Conservation (phyloP, 768 basidiomycete species). For the Mycena sanguinolenta region DNA sequence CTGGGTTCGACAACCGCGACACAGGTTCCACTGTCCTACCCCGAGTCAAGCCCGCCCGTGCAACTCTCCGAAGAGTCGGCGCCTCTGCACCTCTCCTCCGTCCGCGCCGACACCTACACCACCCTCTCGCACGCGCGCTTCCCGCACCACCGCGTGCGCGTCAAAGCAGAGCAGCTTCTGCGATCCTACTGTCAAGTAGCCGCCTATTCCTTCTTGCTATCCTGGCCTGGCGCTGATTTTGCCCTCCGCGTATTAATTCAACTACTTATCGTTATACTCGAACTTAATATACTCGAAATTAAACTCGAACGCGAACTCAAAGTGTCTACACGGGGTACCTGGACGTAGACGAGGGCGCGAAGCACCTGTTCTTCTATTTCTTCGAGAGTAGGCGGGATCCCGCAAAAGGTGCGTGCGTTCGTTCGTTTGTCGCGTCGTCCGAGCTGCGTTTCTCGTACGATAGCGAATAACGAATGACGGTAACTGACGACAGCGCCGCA, state of each 20-base stretch:
- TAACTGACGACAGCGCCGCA: no score
- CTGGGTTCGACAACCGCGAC: slow-evolving; percentile 7
- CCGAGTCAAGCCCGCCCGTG: background rate
- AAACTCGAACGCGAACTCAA: no score
- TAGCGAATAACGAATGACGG: no score
- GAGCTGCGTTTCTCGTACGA: background rate
- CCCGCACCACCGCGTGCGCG: slow-evolving; percentile 65
- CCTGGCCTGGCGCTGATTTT: no score
- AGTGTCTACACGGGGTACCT: slow-evolving; percentile 56
- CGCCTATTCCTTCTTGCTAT: slow-evolving; percentile 20
- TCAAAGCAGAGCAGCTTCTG: slow-evolving; percentile 75
- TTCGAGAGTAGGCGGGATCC: slow-evolving; percentile 77
- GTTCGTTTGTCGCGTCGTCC: slow-evolving; percentile 33
- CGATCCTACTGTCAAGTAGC: slow-evolving; percentile 73
- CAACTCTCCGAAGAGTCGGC: no score
- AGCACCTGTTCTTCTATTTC: slow-evolving; percentile 81
- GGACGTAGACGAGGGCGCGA: slow-evolving; percentile 55
- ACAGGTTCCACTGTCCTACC: slow-evolving; percentile 16
- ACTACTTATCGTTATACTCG: no score
- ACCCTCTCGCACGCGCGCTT: slow-evolving; percentile 62
- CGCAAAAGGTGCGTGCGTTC: slow-evolving; percentile 58
- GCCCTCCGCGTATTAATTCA: background rate
- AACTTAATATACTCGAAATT: no score
- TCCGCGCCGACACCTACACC: slow-evolving; percentile 50
- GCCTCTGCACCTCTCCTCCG: slow-evolving; percentile 46